Percentiles rank a stretch among this genome's conserved stretches.
Evolutionary conservation across 148 eudicot genomes (phyloP).

Genomic region (Camellia sinensis): DNA sequence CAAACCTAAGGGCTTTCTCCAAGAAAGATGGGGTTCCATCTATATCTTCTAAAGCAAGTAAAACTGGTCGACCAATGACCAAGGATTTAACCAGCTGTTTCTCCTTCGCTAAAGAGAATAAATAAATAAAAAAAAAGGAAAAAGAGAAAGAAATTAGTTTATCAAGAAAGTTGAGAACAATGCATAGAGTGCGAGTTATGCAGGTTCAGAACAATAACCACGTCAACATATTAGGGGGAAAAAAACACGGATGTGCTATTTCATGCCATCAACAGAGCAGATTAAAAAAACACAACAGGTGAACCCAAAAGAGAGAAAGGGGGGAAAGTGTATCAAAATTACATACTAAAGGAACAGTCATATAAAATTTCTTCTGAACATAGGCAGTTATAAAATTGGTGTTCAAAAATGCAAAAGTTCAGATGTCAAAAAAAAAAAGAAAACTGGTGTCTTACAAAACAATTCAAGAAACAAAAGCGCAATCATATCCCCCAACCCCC

Average conservation of each 20-base stretch:
- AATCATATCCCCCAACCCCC: neutral
- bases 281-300: neutral
- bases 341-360: neutral
- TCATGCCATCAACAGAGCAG: neutral
- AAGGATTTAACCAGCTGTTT: slow-evolving; percentile 52
- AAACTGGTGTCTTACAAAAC: neutral
- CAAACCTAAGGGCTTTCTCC: slow-evolving; percentile 89
- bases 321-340: neutral
- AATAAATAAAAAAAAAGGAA: slow-evolving; percentile 12
- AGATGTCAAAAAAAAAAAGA: neutral
- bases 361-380: neutral
- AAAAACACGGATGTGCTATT: neutral
- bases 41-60: slow-evolving; percentile 91
- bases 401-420: neutral
- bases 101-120: slow-evolving; percentile 45
- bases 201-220: slow-evolving; percentile 4
- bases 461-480: slow-evolving; percentile 1
- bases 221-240: neutral
- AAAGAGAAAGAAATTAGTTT: neutral
- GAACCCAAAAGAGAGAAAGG: neutral
- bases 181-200: neutral
- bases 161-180: neutral
- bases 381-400: neutral
- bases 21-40: slow-evolving; percentile 96
- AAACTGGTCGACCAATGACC: slow-evolving; percentile 76